Evolutionary conservation across 2,329 filamentous ascomycete species (phyloP), one percentile per base, ranked within the genome.

Genomic region (Botryotinia calthae): DNA sequence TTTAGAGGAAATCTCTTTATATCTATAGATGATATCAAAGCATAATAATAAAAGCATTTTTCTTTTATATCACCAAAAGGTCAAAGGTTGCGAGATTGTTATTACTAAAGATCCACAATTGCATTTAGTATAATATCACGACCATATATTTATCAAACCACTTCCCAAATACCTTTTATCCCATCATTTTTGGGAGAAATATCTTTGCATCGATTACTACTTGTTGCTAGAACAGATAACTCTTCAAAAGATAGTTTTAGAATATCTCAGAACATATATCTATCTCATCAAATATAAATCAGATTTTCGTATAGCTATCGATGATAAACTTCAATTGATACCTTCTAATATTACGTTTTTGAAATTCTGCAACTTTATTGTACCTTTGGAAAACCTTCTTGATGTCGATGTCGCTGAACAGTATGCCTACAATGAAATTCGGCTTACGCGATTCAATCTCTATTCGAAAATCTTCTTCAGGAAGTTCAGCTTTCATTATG

Each of bases 391-490:
- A 4, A 70, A 28, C 25, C 48, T 75, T 37, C 62, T 76, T 10
- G 54, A 81, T 14, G 66, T 46, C 46, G 59, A 75, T 10, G 74
- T 81, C 16, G 74, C 80, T 25, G 44, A 7, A 18, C 78, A 82
- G 6, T 83, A 80, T 70, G 34, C 48, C 12, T 82, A 77, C 72
- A 81, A 81, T 9, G 80, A 82, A 72, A 74, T 83, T 3, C 76
- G 81, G 1, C 76, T 82, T 8, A 59, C 71, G 18, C 62, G 75
- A 2, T 56, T 77, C 22, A 77, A 76, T 51, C 75, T 73, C 2
- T 74, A 66, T 20, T 12, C n/a, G 8, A n/a, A 14, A 34, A 42
- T 75, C 54, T 71, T 75, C n/a, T 62, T 76, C 7, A 1, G 34
- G 7, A 72, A 51, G 56, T 51, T 28, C 44, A 20, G 37, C 40